Base-by-base conservation (phyloP, 2,329 filamentous ascomycete species). In the Colletotrichum musae region DNA sequence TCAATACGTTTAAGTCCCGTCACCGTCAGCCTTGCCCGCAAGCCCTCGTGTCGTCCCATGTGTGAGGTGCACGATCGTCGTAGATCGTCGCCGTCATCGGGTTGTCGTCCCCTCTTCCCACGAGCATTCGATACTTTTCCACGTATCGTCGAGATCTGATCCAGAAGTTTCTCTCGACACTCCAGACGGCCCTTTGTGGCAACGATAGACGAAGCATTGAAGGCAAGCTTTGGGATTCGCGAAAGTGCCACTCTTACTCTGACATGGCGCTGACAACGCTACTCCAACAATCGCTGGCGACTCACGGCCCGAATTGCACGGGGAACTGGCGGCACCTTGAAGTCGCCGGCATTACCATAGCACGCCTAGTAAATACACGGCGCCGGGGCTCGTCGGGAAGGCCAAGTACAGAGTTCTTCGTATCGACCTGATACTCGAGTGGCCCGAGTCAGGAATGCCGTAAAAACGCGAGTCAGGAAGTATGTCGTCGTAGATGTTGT, bases 161-260 rank as follows among this genome's bases (percentile, higher is more conserved):
- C 66, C 67, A 57, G 63, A 52, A 70, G 56, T 28, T 61, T 61
- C 63, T 50, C n/a, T 45, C 28, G 47, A 66, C n/a, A 50, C 48
- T 57, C 26, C 61, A 65, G 32, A 56, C 28, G 24, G 47, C 32
- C 67, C 32, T 48, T 15, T 52, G 39, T n/a, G 26, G 18, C 24
- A 39, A 43, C 16, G 15, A 39, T n/a, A 50, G 41, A 16, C 39
- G 15, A 57, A 50, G 41, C 4, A 6, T 48, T 18, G n/a, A 26
- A 15, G 15, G 9, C 26, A 45, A 32, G 56, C 12, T 10, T 16
- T 32, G 62, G 54, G 39, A 51, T 69, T 51, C 21, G 45, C 61
- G 53, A 45, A 13, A 45, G 21, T 52, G 53, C 10, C 36, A 58
- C 36, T 36, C 18, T 10, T 48, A 16, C 45, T 48, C 18, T 48